Conservation (phyloP, 495 filamentous ascomycete genomes). For the Chaetomium cochliodes region DNA sequence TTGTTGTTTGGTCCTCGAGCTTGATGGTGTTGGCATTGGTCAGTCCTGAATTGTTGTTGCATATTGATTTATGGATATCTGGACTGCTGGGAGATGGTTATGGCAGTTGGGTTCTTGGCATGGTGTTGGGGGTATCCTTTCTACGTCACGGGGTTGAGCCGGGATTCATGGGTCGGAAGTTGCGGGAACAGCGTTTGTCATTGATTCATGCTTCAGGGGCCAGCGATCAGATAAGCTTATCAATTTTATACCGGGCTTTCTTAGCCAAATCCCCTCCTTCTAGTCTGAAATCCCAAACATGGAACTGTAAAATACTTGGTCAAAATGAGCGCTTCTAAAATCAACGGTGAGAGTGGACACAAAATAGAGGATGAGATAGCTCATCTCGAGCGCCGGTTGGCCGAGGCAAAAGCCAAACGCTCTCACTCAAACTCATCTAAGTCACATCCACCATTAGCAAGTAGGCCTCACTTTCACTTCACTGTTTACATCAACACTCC, state of each 20-base stretch:
- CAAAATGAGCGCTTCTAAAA: constrained; percentile 1
- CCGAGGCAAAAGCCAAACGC: constrained; percentile 33
- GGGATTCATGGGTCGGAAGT: not conserved
- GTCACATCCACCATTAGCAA: constrained; percentile 10
- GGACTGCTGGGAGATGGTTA: constrained; percentile 1
- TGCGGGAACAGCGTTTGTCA: constrained; percentile 15
- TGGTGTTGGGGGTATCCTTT: constrained; percentile 22
- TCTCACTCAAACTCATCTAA: constrained; percentile 6
- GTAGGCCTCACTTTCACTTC: not conserved
- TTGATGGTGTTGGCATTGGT: not conserved
- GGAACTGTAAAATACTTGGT: not conserved
- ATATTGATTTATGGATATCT: not conserved
- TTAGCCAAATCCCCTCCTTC: not conserved
- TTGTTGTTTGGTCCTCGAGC: not conserved
- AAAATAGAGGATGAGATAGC: constrained; percentile 37
- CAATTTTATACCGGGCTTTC: not conserved
- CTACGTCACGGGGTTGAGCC: not conserved
- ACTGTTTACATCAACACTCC: not conserved
- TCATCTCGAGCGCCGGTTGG: constrained; percentile 41
- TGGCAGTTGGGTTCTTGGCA: constrained; percentile 9
- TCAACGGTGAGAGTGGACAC: not conserved
- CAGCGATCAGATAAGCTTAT: constrained; percentile 22
- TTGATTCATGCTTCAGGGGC: constrained; percentile 11
- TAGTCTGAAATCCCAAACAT: not conserved
- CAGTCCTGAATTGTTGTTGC: not conserved